Percentiles rank a stretch among this genome's conserved stretches.
phyloP scores from a whole-genome alignment of 2,329 filamentous ascomycete species.

The Claviceps africana region DNA sequence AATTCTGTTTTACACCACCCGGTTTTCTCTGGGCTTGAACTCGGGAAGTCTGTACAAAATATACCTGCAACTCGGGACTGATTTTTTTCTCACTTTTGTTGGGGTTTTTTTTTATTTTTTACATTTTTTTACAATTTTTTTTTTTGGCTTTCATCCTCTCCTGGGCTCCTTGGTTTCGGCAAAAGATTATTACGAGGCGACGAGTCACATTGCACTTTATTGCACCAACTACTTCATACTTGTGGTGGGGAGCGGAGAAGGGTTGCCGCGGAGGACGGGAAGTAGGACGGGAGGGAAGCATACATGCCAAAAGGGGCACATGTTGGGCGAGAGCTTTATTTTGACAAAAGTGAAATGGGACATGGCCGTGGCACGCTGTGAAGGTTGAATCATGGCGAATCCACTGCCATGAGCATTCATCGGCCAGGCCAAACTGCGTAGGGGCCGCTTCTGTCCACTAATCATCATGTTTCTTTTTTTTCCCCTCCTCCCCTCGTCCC shows the following conservation, averaged over 20 bases:
- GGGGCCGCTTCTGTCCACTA: no score
- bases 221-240: background rate
- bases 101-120: background rate
- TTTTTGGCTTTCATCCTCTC: background rate
- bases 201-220: background rate
- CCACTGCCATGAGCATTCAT: background rate
- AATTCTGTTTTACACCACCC: background rate
- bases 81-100: background rate
- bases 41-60: constrained; percentile 2
- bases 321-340: background rate
- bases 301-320: background rate
- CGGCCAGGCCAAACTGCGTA: no score
- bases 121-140: background rate
- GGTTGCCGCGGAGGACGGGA: background rate
- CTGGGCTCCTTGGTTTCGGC: background rate
- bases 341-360: background rate
- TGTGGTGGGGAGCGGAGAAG: background rate
- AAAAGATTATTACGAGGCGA: background rate
- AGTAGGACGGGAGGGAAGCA: background rate
- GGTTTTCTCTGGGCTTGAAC: background rate
- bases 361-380: background rate
- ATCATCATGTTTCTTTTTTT: background rate
- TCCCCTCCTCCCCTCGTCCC: background rate
- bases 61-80: background rate
- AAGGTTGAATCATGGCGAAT: background rate